Percentiles rank a stretch among this genome's conserved stretches.
Conservation (phyloP, 495 filamentous ascomycete species). For the Chlorociboria aeruginascens region DNA sequence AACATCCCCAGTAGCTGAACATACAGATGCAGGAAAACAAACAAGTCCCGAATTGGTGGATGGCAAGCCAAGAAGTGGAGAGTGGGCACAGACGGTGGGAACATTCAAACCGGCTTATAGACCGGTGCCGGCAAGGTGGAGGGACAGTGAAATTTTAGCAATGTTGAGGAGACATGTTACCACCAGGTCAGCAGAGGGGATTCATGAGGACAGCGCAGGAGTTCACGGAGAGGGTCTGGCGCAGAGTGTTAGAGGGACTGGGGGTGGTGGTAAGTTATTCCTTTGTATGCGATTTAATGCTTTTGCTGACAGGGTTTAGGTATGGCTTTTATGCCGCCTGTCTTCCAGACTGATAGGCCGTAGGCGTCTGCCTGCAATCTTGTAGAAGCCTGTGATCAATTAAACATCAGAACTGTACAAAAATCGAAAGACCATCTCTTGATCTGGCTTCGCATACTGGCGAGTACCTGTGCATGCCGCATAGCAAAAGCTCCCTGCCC, state of each 20-base stretch:
- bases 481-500: no score
- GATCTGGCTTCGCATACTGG: no score
- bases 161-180: constrained; percentile 71
- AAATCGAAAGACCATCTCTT: no score
- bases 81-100: constrained; percentile 95
- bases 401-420: no score
- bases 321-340: constrained; percentile 21
- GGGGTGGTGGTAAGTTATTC: constrained; percentile 13
- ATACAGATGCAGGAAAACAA: constrained; percentile 17
- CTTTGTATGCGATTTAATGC: no score
- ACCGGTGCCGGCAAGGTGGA: constrained; percentile 79
- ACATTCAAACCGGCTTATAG: constrained; percentile 90
- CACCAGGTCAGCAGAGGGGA: constrained; percentile 17
- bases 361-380: no score
- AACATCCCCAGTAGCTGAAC: constrained; percentile 5
- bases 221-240: constrained; percentile 7
- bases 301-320: constrained; percentile 10
- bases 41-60: constrained; percentile 6
- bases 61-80: constrained; percentile 40
- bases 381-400: no score
- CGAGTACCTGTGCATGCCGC: no score
- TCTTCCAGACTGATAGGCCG: constrained; percentile 14
- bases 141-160: constrained; percentile 60
- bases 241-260: constrained; percentile 11
- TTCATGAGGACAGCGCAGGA: constrained; percentile 5